Conservation (phyloP, 495 filamentous ascomycete species). For the Hyaloscypha hepaticicola region DNA sequence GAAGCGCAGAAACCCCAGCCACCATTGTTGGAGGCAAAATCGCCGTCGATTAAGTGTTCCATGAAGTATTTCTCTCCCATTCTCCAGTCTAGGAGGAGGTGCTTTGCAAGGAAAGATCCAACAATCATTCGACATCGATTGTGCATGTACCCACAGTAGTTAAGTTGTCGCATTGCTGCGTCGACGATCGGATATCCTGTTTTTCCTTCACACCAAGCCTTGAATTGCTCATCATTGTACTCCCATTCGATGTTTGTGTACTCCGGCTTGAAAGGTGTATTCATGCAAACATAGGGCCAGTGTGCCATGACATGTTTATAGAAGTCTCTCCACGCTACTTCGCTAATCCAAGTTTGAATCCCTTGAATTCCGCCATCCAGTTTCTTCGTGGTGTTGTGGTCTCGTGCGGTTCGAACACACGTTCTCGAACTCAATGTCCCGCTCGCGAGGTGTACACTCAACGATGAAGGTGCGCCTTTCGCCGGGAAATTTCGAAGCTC, state of each 20-base stretch:
- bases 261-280: conserved; percentile 88
- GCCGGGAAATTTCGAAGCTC: conserved; percentile 61
- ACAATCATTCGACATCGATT: conserved; percentile 89
- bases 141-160: conserved; percentile 75
- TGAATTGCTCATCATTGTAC: conserved; percentile 65
- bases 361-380: conserved; percentile 69
- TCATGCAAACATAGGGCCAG: conserved; percentile 93
- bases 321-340: conserved; percentile 91
- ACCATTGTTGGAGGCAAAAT: conserved; percentile 90
- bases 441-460: conserved; percentile 78
- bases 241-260: conserved; percentile 84
- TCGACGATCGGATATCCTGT: conserved; percentile 90
- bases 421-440: conserved; percentile 79
- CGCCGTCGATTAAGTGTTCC: conserved; percentile 84
- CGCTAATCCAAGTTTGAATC: conserved; percentile 76
- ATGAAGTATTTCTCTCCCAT: conserved; percentile 89
- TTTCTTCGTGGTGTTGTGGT: conserved; percentile 64
- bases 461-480: conserved; percentile 60
- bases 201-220: conserved; percentile 70
- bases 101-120: conserved; percentile 83
- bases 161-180: conserved; percentile 86
- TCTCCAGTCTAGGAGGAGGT: conserved; percentile 87
- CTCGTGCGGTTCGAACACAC: conserved; percentile 63
- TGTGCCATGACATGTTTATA: conserved; percentile 85
- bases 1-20: conserved; percentile 85